Conservation (phyloP, 768 basidiomycete genomes). For the Tulasnella sp. region DNA sequence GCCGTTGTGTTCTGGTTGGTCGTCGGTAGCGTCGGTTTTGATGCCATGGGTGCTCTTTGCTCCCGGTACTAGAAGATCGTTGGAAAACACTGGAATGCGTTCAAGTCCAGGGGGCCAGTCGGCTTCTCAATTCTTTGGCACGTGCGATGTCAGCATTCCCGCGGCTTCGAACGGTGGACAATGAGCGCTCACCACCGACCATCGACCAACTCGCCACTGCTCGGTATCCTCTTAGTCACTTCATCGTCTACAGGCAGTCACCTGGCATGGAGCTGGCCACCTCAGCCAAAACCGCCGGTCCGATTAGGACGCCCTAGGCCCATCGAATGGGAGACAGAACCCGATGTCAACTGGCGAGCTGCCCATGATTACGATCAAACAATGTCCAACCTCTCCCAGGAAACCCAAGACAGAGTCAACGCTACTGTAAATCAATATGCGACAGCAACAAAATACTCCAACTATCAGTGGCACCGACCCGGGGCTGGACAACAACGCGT, state of each 20-base stretch:
- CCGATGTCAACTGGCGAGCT: slow-evolving; percentile 37
- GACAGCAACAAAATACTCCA: slow-evolving; percentile 43
- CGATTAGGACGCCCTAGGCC: slow-evolving; percentile 75
- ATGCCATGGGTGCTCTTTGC: slow-evolving; percentile 14
- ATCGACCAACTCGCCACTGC: slow-evolving; percentile 49
- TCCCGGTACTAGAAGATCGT: neutral
- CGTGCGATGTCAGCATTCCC: slow-evolving; percentile 22
- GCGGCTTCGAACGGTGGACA: slow-evolving; percentile 17
- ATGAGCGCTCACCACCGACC: slow-evolving; percentile 19
- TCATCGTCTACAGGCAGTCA: slow-evolving; percentile 79
- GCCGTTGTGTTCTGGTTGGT: slow-evolving; percentile 18
- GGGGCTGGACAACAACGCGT: slow-evolving; percentile 51
- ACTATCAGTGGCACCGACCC: slow-evolving; percentile 69
- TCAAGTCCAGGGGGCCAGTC: slow-evolving; percentile 8
- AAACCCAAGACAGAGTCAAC: slow-evolving; percentile 28
- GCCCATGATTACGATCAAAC: slow-evolving; percentile 33
- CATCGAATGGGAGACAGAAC: slow-evolving; percentile 70
- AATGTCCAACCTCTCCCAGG: slow-evolving; percentile 17
- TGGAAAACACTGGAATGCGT: neutral
- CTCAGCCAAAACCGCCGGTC: slow-evolving; percentile 62
- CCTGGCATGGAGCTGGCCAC: slow-evolving; percentile 85
- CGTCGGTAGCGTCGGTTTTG: slow-evolving; percentile 30
- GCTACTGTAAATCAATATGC: slow-evolving; percentile 42
- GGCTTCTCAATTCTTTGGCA: slow-evolving; percentile 16
- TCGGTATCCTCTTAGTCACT: slow-evolving; percentile 81